Conservation (phyloP, 1,139 yeast species). For the Suhomyces guaymorum region DNA sequence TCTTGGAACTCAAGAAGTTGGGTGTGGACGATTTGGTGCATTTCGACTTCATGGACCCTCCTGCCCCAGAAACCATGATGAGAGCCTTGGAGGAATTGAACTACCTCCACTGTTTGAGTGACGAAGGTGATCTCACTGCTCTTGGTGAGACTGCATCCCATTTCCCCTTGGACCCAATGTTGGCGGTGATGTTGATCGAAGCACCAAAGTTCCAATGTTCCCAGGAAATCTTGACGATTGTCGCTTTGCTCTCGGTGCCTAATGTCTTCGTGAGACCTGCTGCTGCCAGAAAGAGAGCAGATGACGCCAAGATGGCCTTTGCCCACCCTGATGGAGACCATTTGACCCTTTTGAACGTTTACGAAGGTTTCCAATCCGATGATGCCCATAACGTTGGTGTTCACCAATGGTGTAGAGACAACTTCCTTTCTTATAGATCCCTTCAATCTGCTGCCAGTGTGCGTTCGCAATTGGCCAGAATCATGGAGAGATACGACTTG, state of each 20-base stretch:
- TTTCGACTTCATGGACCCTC: slow-evolving; percentile 98
- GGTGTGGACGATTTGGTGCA: slow-evolving; percentile 96
- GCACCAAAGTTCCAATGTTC: slow-evolving; percentile 85
- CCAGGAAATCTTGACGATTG: slow-evolving; percentile 83
- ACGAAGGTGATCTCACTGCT: slow-evolving; percentile 87
- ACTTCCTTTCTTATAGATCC: slow-evolving; percentile 82
- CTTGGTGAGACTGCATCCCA: slow-evolving; percentile 88
- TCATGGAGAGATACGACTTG: slow-evolving; percentile 81
- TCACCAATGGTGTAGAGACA: slow-evolving; percentile 88
- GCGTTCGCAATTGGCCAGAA: slow-evolving; percentile 74
- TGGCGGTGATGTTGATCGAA: slow-evolving; percentile 89
- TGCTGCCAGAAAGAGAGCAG: slow-evolving; percentile 85
- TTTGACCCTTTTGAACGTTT: slow-evolving; percentile 84
- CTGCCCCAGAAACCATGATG: slow-evolving; percentile 99
- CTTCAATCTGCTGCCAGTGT: slow-evolving; percentile 82
- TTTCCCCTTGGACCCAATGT: slow-evolving; percentile 94
- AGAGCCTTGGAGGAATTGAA: slow-evolving; percentile 94
- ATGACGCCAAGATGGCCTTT: slow-evolving; percentile 82
- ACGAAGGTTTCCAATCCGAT: slow-evolving; percentile 75
- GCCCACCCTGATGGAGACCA: slow-evolving; percentile 97
- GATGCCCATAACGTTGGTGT: slow-evolving; percentile 63
- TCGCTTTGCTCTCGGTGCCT: slow-evolving; percentile 90
- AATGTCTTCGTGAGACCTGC: slow-evolving; percentile 93
- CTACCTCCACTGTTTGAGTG: slow-evolving; percentile 84
- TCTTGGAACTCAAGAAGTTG: slow-evolving; percentile 85